Conservation (phyloP, 805 yeast species). For the Saturnispora halmiae region DNA sequence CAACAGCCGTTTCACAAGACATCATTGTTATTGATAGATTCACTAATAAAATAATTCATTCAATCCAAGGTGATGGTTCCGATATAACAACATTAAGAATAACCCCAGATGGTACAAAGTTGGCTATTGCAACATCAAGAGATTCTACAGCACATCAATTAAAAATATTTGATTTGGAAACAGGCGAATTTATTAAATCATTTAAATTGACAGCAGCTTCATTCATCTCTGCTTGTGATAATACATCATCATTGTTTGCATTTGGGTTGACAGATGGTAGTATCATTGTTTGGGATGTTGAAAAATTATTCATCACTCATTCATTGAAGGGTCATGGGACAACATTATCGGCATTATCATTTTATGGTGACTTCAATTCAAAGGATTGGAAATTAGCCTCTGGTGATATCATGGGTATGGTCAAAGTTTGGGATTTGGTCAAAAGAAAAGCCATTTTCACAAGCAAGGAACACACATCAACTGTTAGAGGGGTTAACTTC, state of each 20-base stretch:
- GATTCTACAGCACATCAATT: conserved; percentile 54
- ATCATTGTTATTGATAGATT: conserved; percentile 57
- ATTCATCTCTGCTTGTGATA: conserved; percentile 66
- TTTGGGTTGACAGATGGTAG: conserved; percentile 95
- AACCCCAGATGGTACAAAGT: conserved; percentile 62
- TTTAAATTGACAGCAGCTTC: conserved; percentile 71
- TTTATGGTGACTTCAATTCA: conserved; percentile 64
- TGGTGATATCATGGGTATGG: conserved; percentile 52
- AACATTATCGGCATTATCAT: conserved; percentile 63
- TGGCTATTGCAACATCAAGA: conserved; percentile 65
- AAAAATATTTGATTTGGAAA: conserved; percentile 47
- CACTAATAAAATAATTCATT: conserved; percentile 48
- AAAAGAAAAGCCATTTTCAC: conserved; percentile 58
- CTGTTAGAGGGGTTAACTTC: conserved; percentile 80
- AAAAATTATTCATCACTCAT: conserved; percentile 81
- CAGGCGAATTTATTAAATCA: conserved; percentile 35
- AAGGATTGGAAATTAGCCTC: conserved; percentile 71
- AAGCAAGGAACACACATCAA: conserved; percentile 67
- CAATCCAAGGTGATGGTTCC: conserved; percentile 79
- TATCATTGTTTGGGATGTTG: conserved; percentile 86
- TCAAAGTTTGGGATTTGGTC: conserved; percentile 56
- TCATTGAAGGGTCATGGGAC: conserved; percentile 90
- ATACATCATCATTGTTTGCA: conserved; percentile 77
- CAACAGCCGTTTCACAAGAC: conserved; percentile 75
- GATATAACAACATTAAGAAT: conserved; percentile 63